Conservation (phyloP, 805 yeast species). For the Millerozyma miso region DNA sequence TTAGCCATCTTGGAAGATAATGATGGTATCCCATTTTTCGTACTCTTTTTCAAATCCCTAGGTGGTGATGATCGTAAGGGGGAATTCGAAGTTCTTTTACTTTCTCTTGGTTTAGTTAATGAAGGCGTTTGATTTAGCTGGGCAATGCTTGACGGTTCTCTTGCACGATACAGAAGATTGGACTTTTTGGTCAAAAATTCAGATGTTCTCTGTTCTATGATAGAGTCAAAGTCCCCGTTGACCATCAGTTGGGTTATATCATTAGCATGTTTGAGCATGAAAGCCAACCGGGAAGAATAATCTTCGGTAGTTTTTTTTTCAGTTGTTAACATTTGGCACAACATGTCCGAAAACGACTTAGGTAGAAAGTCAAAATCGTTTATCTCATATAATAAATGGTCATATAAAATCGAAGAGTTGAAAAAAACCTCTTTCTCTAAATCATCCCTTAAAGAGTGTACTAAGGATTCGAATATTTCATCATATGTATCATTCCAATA, state of each 20-base stretch:
- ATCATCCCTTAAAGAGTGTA: constrained; percentile 42
- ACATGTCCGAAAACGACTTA: constrained; percentile 3
- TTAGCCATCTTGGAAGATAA: constrained; percentile 16
- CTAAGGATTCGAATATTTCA: constrained; percentile 33
- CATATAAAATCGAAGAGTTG: constrained; percentile 53
- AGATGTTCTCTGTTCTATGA: constrained; percentile 26
- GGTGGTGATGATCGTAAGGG: constrained; percentile 27
- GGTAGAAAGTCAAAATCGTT: constrained; percentile 9
- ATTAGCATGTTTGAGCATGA: not conserved
- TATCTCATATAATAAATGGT: constrained; percentile 35
- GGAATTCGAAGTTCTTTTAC: constrained; percentile 20
- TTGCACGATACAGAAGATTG: constrained; percentile 5
- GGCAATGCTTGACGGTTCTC: constrained; percentile 1
- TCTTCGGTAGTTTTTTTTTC: constrained; percentile 1
- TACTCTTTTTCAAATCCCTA: constrained; percentile 14
- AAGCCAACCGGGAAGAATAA: not conserved
- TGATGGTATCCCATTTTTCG: constrained; percentile 11
- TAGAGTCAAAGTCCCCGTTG: constrained; percentile 33
- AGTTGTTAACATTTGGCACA: not conserved
- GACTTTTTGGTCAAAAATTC: constrained; percentile 22
- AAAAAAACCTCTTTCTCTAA: constrained; percentile 53
- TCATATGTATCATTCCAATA: constrained; percentile 52
- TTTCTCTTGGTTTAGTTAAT: constrained; percentile 5
- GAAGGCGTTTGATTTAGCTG: not conserved
- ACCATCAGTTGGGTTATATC: constrained; percentile 17